Evolutionary conservation across 768 basidiomycete genomes (phyloP).

Genomic region (Agrocybe praecox): DNA sequence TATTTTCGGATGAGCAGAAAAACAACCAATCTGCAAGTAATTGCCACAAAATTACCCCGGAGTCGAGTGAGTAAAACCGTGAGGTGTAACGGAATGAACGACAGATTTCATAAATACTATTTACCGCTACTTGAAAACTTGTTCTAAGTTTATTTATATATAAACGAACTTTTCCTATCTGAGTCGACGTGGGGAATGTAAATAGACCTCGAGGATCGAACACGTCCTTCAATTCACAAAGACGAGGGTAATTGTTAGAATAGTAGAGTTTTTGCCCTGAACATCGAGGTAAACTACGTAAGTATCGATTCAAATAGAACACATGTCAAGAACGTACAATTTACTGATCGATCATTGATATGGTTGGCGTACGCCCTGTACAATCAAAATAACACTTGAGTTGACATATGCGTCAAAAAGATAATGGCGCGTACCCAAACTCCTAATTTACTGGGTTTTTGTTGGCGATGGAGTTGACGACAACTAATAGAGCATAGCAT

Average conservation of each 20-base stretch:
- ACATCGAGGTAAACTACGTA: not conserved
- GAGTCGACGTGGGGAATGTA: slow-evolving; percentile 34
- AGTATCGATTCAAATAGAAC: too few species aligned
- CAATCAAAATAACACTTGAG: not conserved
- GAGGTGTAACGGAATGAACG: too few species aligned
- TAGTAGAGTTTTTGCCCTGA: slow-evolving; percentile 41
- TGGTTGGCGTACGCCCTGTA: slow-evolving; percentile 46
- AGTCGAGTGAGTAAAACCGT: too few species aligned
- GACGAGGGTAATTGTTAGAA: slow-evolving; percentile 29
- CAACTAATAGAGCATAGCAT: slow-evolving; percentile 24
- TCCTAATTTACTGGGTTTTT: slow-evolving; percentile 41
- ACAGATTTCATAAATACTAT: too few species aligned
- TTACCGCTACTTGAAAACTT: too few species aligned
- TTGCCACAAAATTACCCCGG: too few species aligned
- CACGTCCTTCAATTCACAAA: slow-evolving; percentile 28
- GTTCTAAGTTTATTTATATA: too few species aligned
- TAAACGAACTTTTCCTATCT: slow-evolving; percentile 4
- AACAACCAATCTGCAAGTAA: too few species aligned
- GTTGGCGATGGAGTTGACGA: slow-evolving; percentile 33
- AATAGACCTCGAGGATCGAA: slow-evolving; percentile 40
- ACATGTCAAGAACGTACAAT: slow-evolving; percentile 27
- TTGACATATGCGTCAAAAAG: not conserved
- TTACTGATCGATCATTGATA: slow-evolving; percentile 38
- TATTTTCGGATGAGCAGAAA: too few species aligned
- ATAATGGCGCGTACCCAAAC: slow-evolving; percentile 29